phyloP scores from a whole-genome alignment of 208 protist species.

The Leishmania guyanensis region DNA sequence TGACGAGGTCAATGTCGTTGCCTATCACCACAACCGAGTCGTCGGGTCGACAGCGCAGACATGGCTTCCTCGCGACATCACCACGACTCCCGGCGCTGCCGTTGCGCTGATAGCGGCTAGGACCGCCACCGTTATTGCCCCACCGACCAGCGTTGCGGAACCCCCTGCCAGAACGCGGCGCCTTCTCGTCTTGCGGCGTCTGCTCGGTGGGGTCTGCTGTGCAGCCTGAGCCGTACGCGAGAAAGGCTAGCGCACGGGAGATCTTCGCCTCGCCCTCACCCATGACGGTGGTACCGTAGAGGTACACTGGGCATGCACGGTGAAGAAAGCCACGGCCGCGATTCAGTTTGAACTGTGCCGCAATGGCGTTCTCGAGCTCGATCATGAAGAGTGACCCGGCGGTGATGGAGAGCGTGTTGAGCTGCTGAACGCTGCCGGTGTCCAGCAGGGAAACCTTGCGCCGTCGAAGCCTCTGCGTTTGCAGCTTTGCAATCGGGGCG shows the following conservation, averaged over 20 bases:
- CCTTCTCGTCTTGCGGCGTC: neutral
- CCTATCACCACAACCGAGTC: slow-evolving; percentile 75
- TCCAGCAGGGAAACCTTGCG: slow-evolving; percentile 69
- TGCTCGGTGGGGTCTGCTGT: neutral
- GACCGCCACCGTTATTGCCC: neutral
- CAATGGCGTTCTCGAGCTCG: slow-evolving; percentile 86
- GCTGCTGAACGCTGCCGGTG: slow-evolving; percentile 38
- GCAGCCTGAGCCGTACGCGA: slow-evolving; percentile 39
- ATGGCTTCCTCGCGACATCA: neutral
- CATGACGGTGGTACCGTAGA: slow-evolving; percentile 77
- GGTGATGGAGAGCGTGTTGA: slow-evolving; percentile 77
- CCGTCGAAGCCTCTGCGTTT: slow-evolving; percentile 80
- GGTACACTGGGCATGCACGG: slow-evolving; percentile 60
- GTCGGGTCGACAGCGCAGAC: slow-evolving; percentile 54
- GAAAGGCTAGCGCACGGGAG: slow-evolving; percentile 67
- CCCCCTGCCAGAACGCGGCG: neutral
- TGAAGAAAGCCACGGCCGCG: slow-evolving; percentile 66
- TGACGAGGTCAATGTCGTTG: slow-evolving; percentile 88
- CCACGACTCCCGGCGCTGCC: neutral
- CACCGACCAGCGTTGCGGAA: neutral
- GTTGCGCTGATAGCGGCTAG: neutral
- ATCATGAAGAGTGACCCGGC: slow-evolving; percentile 85
- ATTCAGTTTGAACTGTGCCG: slow-evolving; percentile 69
- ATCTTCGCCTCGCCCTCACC: slow-evolving; percentile 90
- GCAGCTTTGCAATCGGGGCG: slow-evolving; percentile 80